Evolutionary conservation across 73 alveolate species (phyloP).

Genomic region (Blepharisma japonicum): DNA sequence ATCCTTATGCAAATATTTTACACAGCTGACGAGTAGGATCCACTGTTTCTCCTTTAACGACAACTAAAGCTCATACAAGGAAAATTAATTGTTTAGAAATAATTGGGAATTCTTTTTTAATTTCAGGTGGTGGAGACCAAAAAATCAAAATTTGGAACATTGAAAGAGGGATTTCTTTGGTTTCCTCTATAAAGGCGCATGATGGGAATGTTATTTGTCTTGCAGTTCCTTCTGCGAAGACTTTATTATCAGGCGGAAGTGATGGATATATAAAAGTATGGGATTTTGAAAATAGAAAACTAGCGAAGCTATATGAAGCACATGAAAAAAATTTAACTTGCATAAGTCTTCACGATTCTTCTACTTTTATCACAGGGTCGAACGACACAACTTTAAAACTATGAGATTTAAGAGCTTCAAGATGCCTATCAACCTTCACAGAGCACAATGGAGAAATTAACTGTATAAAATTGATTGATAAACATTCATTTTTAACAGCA

Average conservation of each 20-base stretch:
- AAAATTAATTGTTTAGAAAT: not conserved
- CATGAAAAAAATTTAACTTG: not conserved
- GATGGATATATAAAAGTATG: not conserved
- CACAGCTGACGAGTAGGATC: not conserved
- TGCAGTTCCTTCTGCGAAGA: not conserved
- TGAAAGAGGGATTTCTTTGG: not conserved
- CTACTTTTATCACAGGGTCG: not conserved
- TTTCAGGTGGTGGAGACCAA: conserved; percentile 12
- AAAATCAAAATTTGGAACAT: conserved; percentile 3
- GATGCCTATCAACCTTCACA: not conserved
- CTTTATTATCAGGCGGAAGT: not conserved
- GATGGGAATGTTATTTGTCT: not conserved
- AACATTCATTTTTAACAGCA: not conserved
- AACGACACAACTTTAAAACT: conserved; percentile 3
- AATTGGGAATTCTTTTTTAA: not conserved
- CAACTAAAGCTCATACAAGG: not conserved
- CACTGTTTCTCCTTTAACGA: not conserved
- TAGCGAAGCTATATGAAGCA: not conserved
- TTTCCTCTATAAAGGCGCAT: not conserved
- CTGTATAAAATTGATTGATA: not conserved
- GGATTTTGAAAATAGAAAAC: not conserved
- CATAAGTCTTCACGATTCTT: not conserved
- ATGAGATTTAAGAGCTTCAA: not conserved
- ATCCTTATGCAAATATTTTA: too few species aligned
- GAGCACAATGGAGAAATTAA: not conserved